Evolutionary conservation across 305 asterid species (phyloP).

Genomic region (Petunia hybrid): DNA sequence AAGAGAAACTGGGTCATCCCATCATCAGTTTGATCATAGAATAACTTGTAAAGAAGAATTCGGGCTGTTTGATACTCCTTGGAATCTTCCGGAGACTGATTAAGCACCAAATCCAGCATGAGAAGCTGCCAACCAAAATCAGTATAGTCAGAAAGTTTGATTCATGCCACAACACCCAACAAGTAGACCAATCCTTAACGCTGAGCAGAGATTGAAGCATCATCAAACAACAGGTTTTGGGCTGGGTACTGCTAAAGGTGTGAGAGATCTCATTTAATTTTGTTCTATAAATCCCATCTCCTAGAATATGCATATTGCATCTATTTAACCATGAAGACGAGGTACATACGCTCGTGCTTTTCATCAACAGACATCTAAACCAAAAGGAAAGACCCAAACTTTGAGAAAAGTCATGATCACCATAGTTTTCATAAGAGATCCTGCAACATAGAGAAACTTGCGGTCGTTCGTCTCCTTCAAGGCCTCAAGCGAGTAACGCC

Average conservation of each 20-base stretch:
- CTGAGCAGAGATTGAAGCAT: conserved; percentile 8
- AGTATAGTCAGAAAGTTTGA: conserved; percentile 43
- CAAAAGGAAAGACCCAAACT: conserved; percentile 11
- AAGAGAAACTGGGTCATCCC: conserved; percentile 92
- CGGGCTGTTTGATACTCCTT: conserved; percentile 93
- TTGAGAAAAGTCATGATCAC: conserved; percentile 48
- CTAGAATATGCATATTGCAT: conserved; percentile 10
- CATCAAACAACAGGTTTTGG: conserved; percentile 5
- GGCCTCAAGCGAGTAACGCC: conserved; percentile 85
- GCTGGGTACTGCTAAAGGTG: conserved; percentile 26
- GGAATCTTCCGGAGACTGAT: conserved; percentile 81
- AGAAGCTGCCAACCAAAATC: conserved; percentile 66
- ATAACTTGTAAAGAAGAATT: conserved; percentile 91
- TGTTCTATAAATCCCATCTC: conserved; percentile 19
- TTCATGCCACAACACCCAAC: conserved; percentile 16
- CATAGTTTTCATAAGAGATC: conserved; percentile 88
- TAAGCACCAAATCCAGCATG: conserved; percentile 91
- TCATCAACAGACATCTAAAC: neutral
- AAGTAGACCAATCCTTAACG: conserved; percentile 3
- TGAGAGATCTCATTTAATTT: conserved; percentile 9
- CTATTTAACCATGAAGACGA: conserved; percentile 7
- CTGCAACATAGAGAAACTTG: conserved; percentile 89
- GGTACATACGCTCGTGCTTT: neutral
- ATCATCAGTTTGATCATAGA: conserved; percentile 98
- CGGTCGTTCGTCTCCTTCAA: conserved; percentile 85